These are phyloP conservation scores for Elsinoe necatrix DNA, from an alignment of 2,329 filamentous ascomycete genomes.

Conservation along the genomic window DNA sequence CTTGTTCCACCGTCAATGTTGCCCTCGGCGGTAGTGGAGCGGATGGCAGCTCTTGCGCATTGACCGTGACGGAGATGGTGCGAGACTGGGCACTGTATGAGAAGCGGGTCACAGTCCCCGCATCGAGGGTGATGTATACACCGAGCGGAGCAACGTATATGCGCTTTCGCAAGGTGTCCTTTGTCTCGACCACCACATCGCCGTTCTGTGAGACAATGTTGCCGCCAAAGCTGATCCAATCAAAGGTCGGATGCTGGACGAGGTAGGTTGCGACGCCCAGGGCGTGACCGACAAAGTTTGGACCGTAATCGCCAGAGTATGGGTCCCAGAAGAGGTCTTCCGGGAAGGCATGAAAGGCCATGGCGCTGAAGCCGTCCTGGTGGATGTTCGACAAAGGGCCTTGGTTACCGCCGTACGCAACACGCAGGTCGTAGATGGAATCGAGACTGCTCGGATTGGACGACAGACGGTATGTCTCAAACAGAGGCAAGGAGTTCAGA, in stretches of 20 bases:
- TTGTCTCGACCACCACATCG: slow-evolving; percentile 33
- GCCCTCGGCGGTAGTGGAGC: slow-evolving; percentile 3
- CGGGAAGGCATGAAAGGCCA: slow-evolving; percentile 51
- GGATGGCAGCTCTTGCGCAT: slow-evolving; percentile 4
- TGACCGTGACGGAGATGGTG: slow-evolving; percentile 19
- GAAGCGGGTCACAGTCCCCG: slow-evolving; percentile 37
- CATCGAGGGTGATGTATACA: slow-evolving; percentile 36
- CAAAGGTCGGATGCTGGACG: slow-evolving; percentile 37
- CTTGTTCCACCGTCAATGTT: slow-evolving; percentile 6
- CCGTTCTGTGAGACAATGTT: slow-evolving; percentile 26
- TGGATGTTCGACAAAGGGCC: slow-evolving; percentile 50
- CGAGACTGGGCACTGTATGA: slow-evolving; percentile 28
- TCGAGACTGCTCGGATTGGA: slow-evolving; percentile 24
- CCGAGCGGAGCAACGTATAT: slow-evolving; percentile 44
- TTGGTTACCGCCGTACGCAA: slow-evolving; percentile 47
- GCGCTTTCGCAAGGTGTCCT: slow-evolving; percentile 40
- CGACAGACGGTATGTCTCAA: slow-evolving; percentile 43
- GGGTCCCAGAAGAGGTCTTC: slow-evolving; percentile 49
- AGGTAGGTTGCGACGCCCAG: slow-evolving; percentile 46
- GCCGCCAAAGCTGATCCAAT: slow-evolving; percentile 45
- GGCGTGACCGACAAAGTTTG: slow-evolving; percentile 45
- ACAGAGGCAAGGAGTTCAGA: slow-evolving; percentile 49
- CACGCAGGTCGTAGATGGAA: slow-evolving; percentile 45
- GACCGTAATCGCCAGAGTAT: slow-evolving; percentile 51
- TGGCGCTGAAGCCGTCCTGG: slow-evolving; percentile 45